Percentiles rank a stretch among this genome's conserved stretches.
Conservation (phyloP, 306 rosid genomes). For the Glycine tomentella region DNA sequence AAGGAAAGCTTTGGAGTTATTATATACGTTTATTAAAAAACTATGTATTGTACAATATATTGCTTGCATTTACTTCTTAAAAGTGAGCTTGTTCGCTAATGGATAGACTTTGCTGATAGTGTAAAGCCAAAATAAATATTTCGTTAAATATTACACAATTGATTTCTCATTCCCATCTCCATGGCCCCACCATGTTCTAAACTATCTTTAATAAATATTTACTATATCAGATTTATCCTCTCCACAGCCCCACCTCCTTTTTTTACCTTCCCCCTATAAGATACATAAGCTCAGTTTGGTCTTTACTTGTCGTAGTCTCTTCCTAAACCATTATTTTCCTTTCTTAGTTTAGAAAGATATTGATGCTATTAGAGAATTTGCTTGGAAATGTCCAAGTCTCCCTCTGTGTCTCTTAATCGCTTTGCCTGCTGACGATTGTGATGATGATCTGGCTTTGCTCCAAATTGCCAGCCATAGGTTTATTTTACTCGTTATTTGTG, state of each 20-base stretch:
- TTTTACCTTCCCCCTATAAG: not conserved
- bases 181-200: constrained; percentile 3
- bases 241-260: not conserved
- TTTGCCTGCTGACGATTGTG: not conserved
- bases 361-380: not conserved
- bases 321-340: not conserved
- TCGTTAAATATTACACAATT: constrained; percentile 1
- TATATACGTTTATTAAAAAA: not conserved
- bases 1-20: not conserved
- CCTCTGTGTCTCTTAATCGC: not conserved
- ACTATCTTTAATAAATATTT: not conserved
- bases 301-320: not conserved
- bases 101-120: constrained; percentile 1
- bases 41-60: not conserved
- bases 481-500: not conserved
- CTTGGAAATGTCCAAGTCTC: not conserved
- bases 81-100: not conserved
- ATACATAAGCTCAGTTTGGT: not conserved
- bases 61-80: constrained; percentile 8
- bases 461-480: not conserved
- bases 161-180: not conserved
- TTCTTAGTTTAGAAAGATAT: not conserved
- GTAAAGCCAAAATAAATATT: not conserved
- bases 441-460: constrained; percentile 1
- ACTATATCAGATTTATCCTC: constrained; percentile 1